Percentiles rank a stretch among this genome's conserved stretches.
Evolutionary conservation across 352 stramenopile species (phyloP).

Genomic region (Globisporangium ultimum): DNA sequence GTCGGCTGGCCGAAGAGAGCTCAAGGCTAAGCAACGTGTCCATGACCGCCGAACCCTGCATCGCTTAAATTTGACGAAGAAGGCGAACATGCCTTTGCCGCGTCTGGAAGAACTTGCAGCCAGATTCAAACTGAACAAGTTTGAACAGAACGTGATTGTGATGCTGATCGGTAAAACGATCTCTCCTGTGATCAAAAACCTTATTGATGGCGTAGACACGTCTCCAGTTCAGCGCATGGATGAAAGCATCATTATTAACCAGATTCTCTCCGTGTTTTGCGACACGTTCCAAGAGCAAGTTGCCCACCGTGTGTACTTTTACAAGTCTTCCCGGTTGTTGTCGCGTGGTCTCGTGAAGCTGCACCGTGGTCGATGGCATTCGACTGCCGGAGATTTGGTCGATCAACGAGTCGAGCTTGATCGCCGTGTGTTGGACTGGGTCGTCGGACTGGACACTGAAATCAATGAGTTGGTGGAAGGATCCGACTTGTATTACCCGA

Average conservation of each 20-base stretch:
- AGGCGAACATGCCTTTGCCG: conserved; percentile 56
- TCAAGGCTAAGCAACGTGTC: conserved; percentile 86
- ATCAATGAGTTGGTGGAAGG: conserved; percentile 90
- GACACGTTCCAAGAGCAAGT: conserved; percentile 89
- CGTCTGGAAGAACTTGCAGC: conserved; percentile 69
- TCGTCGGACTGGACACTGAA: conserved; percentile 84
- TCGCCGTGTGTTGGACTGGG: conserved; percentile 82
- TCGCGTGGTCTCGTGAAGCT: conserved; percentile 77
- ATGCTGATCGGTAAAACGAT: conserved; percentile 90
- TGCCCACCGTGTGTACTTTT: conserved; percentile 83
- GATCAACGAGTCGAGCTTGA: conserved; percentile 86
- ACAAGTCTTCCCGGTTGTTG: conserved; percentile 83
- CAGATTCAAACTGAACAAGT: conserved; percentile 84
- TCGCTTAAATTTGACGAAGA: conserved; percentile 56
- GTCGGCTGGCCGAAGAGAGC: conserved; percentile 62
- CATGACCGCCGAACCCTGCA: conserved; percentile 66
- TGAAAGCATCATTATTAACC: conserved; percentile 88
- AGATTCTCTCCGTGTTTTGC: conserved; percentile 86
- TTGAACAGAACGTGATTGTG: conserved; percentile 89
- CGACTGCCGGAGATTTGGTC: conserved; percentile 77
- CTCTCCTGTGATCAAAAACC: conserved; percentile 86
- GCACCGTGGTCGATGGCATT: conserved; percentile 80
- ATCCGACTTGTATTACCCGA: conserved; percentile 83
- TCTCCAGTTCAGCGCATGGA: conserved; percentile 87
- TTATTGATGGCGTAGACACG: conserved; percentile 82